Evolutionary conservation across 306 rosid genomes (phyloP).

Genomic region (Hippophae tibetana): DNA sequence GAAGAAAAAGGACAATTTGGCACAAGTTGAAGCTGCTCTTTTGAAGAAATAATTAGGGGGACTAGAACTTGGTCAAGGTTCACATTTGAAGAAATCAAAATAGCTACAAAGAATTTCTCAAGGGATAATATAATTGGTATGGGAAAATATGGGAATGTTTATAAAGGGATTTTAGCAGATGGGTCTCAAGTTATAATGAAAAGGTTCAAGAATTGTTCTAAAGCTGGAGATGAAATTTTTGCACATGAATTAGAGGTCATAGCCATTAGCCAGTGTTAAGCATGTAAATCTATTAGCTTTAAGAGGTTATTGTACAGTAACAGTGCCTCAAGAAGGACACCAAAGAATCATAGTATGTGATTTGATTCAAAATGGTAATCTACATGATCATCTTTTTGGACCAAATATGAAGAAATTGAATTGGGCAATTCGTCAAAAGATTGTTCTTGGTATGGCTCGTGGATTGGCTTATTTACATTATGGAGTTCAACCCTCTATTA

Average conservation of each 20-base stretch:
- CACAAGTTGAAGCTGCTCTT: neutral
- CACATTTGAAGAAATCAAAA: constrained; percentile 14
- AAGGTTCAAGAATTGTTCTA: constrained; percentile 26
- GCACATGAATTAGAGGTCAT: constrained; percentile 21
- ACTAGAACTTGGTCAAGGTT: constrained; percentile 7
- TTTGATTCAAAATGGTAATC: constrained; percentile 19
- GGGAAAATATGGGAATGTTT: constrained; percentile 25
- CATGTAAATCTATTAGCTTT: constrained; percentile 23
- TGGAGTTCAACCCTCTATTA: constrained; percentile 19
- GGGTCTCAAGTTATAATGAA: constrained; percentile 26
- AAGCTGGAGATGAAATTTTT: constrained; percentile 16
- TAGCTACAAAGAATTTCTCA: constrained; percentile 18
- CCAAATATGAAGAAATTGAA: constrained; percentile 13
- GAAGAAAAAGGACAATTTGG: constrained; percentile 5
- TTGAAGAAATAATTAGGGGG: neutral
- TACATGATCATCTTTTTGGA: constrained; percentile 19
- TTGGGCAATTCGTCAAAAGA: constrained; percentile 20
- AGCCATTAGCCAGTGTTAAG: constrained; percentile 23
- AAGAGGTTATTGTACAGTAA: constrained; percentile 18
- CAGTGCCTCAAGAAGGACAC: constrained; percentile 11
- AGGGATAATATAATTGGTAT: constrained; percentile 19
- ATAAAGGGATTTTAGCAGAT: constrained; percentile 18
- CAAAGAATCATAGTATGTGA: constrained; percentile 25
- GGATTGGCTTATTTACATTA: constrained; percentile 27
- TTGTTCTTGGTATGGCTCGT: constrained; percentile 16